Base-by-base conservation (phyloP, 305 asterid genomes). In the Solanum chacoense region DNA sequence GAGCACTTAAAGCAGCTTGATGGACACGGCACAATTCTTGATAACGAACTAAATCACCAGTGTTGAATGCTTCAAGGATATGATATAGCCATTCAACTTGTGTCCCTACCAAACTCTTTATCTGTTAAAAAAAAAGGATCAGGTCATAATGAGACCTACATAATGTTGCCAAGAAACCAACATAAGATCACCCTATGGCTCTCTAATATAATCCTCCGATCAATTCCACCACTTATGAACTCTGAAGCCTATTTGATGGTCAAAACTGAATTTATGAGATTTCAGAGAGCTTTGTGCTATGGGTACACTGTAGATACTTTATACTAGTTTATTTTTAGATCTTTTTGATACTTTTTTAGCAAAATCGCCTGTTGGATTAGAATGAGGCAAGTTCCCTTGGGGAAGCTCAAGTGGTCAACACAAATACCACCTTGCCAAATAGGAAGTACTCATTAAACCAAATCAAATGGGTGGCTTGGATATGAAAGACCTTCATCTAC, bases 21-120 rank as follows among this genome's bases (percentile, higher is more conserved):
- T 96, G 97, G 37, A 94, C 94, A 50, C 86, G 92, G 83, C 98
- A 95, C 42, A 95, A 92, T 88, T 95, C 98, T 93, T 95, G 98
- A 92, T 94, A 94, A 76, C 94, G 95, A 75, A 90, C 91, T 86
- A 95, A 92, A 92, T 95, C 94, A 67, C 98, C 97, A 90, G 96
- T 74, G 90, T 93, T 95, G 90, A 94, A 95, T 86, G 98, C 97
- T 92, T 95, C 98, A 35, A 95, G 95, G 73, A 95, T 94, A 91
- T 93, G 92, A 91, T 93, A 95, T 22, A 94, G 92, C 98, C 98
- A 95, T 91, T 94, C 97, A 85, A 92, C 96, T 89, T 93, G 93
- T 29, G 98, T 93, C 75, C 97, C 98, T 40, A 92, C 50, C 84
- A 95, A 94, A 91, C 96, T 94, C 91, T 92, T 95, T 77, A 95